A percentile compares a stretch with the other conserved stretches of the same genome.
phyloP scores from a whole-genome alignment of 2,329 filamentous ascomycete species.

The Saccharata proteae region DNA sequence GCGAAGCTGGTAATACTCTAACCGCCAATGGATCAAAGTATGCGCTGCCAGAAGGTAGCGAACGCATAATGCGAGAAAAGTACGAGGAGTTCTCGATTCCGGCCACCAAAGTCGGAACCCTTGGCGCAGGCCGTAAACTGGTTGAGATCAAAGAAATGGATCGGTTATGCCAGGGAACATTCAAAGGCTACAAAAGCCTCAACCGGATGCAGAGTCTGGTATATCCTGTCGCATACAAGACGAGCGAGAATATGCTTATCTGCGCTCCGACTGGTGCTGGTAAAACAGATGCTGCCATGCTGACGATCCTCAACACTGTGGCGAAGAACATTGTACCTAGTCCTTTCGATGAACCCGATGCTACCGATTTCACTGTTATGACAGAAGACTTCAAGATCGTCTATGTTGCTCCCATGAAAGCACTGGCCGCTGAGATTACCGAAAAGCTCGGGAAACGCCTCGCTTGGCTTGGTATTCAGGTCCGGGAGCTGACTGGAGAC shows the following conservation, averaged over 20 bases:
- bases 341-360: conserved; percentile 60
- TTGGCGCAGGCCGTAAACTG: conserved; percentile 62
- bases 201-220: conserved; percentile 98
- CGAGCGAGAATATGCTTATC: conserved; percentile 96
- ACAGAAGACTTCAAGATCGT: conserved; percentile 93
- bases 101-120: conserved; percentile 62
- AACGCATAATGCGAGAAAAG: conserved; percentile 55
- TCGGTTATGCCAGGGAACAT: conserved; percentile 78
- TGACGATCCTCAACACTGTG: conserved; percentile 84
- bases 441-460: conserved; percentile 86
- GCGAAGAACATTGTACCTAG: conserved; percentile 74
- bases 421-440: conserved; percentile 88
- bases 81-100: conserved; percentile 89
- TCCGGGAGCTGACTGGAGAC: conserved; percentile 89
- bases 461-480: conserved; percentile 85
- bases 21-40: conserved; percentile 73
- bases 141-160: conserved; percentile 74
- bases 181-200: conserved; percentile 82
- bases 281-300: conserved; percentile 97
- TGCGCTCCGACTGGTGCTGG: conserved; percentile 95
- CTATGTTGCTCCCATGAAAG: conserved; percentile 98
- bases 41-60: conserved; percentile 63
- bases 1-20: conserved; percentile 75
- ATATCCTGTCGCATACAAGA: conserved; percentile 89
- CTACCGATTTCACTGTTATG: conserved; percentile 70